phyloP scores from a whole-genome alignment of 1,139 yeast genomes.

The Yamadazyma taylorii region DNA sequence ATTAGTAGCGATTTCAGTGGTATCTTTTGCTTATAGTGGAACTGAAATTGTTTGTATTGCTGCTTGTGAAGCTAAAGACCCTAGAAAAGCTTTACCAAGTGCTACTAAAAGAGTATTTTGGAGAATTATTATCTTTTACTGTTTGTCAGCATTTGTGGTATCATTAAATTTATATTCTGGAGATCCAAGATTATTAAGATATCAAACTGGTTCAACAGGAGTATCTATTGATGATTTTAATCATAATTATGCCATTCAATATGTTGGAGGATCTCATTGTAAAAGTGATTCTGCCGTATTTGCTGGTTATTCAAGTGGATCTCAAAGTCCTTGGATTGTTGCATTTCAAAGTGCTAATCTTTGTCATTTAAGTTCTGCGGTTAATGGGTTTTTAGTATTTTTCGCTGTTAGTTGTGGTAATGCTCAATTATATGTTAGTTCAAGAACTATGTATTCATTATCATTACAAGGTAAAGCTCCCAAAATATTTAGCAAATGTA shows the following conservation, averaged over 20 bases:
- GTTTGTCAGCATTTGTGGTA: constrained; percentile 68
- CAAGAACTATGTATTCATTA: constrained; percentile 75
- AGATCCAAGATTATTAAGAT: constrained; percentile 66
- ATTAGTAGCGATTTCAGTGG: constrained; percentile 60
- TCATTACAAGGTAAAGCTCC: constrained; percentile 74
- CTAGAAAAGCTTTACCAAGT: constrained; percentile 73
- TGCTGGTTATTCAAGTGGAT: constrained; percentile 58
- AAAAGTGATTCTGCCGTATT: constrained; percentile 30
- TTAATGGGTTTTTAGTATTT: constrained; percentile 67
- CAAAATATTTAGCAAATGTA: constrained; percentile 56
- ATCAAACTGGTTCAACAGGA: constrained; percentile 40
- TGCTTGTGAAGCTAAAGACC: constrained; percentile 83
- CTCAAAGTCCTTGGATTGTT: constrained; percentile 77
- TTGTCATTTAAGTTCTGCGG: constrained; percentile 60
- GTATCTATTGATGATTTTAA: constrained; percentile 23
- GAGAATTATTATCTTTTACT: constrained; percentile 67
- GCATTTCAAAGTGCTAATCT: constrained; percentile 71
- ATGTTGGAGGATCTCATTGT: constrained; percentile 43
- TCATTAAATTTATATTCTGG: constrained; percentile 75
- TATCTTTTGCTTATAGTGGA: constrained; percentile 76
- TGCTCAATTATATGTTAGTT: constrained; percentile 75
- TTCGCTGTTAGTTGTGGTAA: constrained; percentile 79
- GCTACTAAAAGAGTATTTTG: constrained; percentile 77
- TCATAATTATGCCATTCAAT: constrained; percentile 34
- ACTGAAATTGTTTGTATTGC: constrained; percentile 83